These are phyloP conservation scores for Lactifluus piperatus DNA, from an alignment of 768 basidiomycete species.

Conservation along the genomic window DNA sequence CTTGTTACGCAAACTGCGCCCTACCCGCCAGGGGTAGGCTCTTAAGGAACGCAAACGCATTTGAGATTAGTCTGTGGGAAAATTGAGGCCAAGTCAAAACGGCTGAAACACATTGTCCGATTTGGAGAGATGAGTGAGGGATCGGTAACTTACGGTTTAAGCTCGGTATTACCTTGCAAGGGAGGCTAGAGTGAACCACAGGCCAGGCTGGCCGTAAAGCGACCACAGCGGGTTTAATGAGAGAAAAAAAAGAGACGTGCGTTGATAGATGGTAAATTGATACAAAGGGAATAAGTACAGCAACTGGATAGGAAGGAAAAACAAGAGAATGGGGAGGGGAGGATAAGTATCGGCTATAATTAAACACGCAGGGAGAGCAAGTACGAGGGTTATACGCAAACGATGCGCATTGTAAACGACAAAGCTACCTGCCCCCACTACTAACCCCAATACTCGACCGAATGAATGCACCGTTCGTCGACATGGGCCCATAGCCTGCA, in stretches of 20 bases:
- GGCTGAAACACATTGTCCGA: neutral
- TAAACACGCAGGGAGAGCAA: constrained; percentile 3
- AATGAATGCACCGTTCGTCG: constrained; percentile 19
- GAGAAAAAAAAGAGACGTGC: neutral
- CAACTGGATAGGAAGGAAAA: constrained; percentile 19
- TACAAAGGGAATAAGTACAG: constrained; percentile 30
- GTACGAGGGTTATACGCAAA: constrained; percentile 14
- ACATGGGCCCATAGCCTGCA: constrained; percentile 19
- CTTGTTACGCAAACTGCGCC: neutral
- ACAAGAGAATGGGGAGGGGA: too few relatives aligned
- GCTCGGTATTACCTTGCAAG: neutral
- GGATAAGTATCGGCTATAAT: constrained; percentile 13
- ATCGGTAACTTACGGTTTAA: neutral
- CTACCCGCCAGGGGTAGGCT: neutral
- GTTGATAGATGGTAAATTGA: constrained; percentile 8
- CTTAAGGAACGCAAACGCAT: constrained; percentile 1
- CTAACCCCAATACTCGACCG: constrained; percentile 18
- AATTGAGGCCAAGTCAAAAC: too few relatives aligned
- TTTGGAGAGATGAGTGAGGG: neutral
- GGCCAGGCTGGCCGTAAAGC: neutral
- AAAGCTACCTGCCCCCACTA: constrained; percentile 14
- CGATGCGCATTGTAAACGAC: neutral
- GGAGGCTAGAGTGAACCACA: neutral
- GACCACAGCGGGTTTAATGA: constrained; percentile 9
- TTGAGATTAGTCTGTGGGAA: neutral